Evolutionary conservation across 2,329 filamentous ascomycete species (phyloP), one percentile per base, ranked within the genome.

Genomic region (Aspergillus intermedius): DNA sequence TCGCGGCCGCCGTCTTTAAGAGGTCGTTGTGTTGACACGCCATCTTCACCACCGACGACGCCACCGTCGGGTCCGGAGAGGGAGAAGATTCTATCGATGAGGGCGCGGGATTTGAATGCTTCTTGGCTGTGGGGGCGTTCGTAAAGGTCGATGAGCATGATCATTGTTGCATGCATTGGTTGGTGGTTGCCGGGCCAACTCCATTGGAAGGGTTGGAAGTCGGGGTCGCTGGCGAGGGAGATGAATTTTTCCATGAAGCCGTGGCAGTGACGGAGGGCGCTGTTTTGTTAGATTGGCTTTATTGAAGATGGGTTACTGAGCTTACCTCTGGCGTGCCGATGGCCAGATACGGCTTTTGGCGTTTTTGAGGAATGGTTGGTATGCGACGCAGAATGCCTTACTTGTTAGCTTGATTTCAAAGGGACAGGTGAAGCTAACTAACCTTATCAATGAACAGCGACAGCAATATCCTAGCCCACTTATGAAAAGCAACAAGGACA

Each of bases 201-300:
- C 73, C 73, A 76, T 43, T 73, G 69, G 43, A 76, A 75, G 0
- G 71, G 71, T 50, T 75, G 70, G 39, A 76, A 71, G 42, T 73
- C 71, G 17, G 72, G 66, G 52, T 74, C 72, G 3, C 70, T 71
- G 4, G 71, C 72, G 21, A 76, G 58, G n/a, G 67, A 66, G 17
- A 75, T 70, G 45, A 75, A 76, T 45, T 76, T 76, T 42, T 73
- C 67, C 70, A 75, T 72, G 46, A 74, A 76, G 1, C 70, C 70
- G 55, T 74, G 72, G 45, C 72, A 74, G 50, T 72, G 69, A 13
- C 70, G 72, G 35, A 76, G 59, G 7, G 73, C 73, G 49, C 72
- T 72, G 40, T 8, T 13, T 1, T 8, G 13, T n/a, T 63, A 23
- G 59, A 52, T 10, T n/a, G 2, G 1, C 13, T 28, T 1, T 17